Conservation (phyloP, 495 filamentous ascomycete species). For the Cercophora samala region DNA sequence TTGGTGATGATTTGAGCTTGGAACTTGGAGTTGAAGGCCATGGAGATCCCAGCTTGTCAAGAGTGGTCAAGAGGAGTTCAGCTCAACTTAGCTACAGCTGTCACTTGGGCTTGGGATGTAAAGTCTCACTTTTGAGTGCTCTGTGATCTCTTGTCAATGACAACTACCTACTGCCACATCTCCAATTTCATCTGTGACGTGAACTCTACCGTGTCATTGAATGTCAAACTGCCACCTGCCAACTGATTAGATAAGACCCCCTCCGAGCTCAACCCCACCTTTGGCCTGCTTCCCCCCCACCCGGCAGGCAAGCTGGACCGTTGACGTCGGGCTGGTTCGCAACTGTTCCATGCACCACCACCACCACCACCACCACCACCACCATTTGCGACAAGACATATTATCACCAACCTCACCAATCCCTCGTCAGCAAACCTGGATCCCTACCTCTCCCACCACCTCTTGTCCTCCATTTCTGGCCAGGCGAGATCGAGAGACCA, state of each 20-base stretch:
- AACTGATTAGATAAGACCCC: not conserved
- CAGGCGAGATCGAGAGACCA: not conserved
- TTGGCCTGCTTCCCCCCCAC: no score
- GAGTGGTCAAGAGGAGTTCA: no score
- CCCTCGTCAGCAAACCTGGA: not conserved
- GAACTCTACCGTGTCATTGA: no score
- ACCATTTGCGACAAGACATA: no score
- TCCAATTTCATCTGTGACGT: not conserved
- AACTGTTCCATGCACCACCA: not conserved
- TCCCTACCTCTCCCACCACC: not conserved
- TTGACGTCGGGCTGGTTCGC: not conserved
- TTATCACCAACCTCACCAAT: not conserved
- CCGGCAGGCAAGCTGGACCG: not conserved
- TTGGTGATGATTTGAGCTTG: no score
- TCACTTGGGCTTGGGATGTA: no score
- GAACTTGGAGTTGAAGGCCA: not conserved
- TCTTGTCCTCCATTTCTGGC: not conserved
- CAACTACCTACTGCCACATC: no score
- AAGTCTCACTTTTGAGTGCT: not conserved
- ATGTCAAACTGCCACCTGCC: no score
- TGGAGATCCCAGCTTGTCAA: no score
- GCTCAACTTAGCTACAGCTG: no score
- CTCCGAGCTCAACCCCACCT: not conserved
- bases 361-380: not conserved
- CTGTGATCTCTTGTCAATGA: not conserved